These are phyloP conservation scores for Pachysandra terminalis DNA, from an alignment of 164 flowering plant genomes.

Conservation along the genomic window DNA sequence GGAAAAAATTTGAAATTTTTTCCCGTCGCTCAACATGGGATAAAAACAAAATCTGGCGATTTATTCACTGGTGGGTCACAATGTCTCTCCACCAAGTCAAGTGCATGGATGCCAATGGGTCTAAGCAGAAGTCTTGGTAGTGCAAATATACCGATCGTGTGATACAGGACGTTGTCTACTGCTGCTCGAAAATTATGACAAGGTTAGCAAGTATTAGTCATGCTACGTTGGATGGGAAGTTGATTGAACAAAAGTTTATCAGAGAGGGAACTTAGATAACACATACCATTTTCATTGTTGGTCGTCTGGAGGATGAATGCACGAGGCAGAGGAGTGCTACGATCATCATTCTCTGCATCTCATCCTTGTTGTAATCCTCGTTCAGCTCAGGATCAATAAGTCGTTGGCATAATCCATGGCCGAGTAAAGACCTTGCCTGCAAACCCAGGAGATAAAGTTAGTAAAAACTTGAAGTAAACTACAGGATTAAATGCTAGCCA, in stretches of 20 bases:
- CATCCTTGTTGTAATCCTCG: slow-evolving; percentile 29
- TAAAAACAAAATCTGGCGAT: too few species aligned
- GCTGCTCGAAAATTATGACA: too few species aligned
- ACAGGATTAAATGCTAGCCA: background rate
- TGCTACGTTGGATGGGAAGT: background rate
- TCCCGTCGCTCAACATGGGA: too few species aligned
- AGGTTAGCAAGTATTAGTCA: background rate
- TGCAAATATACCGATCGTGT: too few species aligned
- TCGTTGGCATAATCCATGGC: slow-evolving; percentile 27
- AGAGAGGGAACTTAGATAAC: background rate
- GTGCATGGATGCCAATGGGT: too few species aligned
- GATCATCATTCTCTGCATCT: slow-evolving; percentile 33
- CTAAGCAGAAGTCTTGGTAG: too few species aligned
- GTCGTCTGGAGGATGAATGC: slow-evolving; percentile 46
- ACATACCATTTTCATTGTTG: slow-evolving; percentile 39
- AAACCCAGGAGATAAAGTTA: slow-evolving; percentile 6
- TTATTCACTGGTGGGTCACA: too few species aligned
- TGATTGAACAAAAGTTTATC: background rate
- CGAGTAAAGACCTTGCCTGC: slow-evolving; percentile 46
- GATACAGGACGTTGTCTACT: too few species aligned
- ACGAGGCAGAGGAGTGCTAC: slow-evolving; percentile 43
- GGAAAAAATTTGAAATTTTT: too few species aligned
- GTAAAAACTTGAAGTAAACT: background rate
- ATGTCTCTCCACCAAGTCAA: too few species aligned
- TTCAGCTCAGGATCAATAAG: slow-evolving; percentile 38